phyloP scores from a whole-genome alignment of 805 yeast species.

The Kazachstania taianensis region DNA sequence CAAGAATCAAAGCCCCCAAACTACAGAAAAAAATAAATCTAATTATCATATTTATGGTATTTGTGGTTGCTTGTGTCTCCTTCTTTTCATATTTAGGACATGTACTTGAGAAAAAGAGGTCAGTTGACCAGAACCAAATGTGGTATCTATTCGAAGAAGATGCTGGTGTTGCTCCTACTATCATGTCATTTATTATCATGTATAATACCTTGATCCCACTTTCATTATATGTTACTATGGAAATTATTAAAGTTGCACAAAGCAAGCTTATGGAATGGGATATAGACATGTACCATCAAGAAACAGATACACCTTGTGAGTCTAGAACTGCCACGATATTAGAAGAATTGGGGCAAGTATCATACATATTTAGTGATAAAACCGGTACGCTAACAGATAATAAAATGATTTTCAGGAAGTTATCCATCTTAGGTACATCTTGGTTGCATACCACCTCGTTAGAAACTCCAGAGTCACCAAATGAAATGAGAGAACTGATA shows the following conservation, averaged over 20 bases:
- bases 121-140: constrained; percentile 31
- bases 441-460: constrained; percentile 79
- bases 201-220: constrained; percentile 92
- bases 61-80: constrained; percentile 63
- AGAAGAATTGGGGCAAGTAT: constrained; percentile 95
- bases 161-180: constrained; percentile 77
- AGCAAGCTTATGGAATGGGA: constrained; percentile 75
- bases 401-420: constrained; percentile 81
- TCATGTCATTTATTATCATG: constrained; percentile 96
- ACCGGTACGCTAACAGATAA: constrained; percentile 97
- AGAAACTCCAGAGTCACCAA: constrained; percentile 11
- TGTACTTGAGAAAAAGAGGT: constrained; percentile 37
- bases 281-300: constrained; percentile 85
- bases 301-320: constrained; percentile 82
- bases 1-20: constrained; percentile 88
- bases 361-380: constrained; percentile 89
- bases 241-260: constrained; percentile 85
- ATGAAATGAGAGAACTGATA: constrained; percentile 6
- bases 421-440: constrained; percentile 77
- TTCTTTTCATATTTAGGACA: constrained; percentile 78
- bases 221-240: constrained; percentile 93
- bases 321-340: constrained; percentile 91
- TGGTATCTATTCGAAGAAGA: constrained; percentile 74
- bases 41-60: constrained; percentile 82
- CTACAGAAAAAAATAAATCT: constrained; percentile 72